Evolutionary conservation across 768 basidiomycete genomes (phyloP).

Genomic region (Melanogaster broomeanus): DNA sequence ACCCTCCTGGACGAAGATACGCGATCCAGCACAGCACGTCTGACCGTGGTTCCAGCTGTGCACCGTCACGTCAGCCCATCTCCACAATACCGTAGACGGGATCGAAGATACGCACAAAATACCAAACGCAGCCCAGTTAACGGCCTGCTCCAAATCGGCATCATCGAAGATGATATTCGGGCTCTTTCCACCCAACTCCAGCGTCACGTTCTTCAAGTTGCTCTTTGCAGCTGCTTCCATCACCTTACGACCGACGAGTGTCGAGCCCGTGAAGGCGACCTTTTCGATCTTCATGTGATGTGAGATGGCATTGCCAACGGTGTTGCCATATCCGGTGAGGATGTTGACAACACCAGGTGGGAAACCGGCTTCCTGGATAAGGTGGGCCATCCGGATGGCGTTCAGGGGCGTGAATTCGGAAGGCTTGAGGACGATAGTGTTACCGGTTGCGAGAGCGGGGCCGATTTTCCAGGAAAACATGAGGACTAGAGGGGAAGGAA

Average conservation of each 20-base stretch:
- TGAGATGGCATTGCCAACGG: constrained; percentile 69
- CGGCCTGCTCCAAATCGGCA: constrained; percentile 53
- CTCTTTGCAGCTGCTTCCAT: constrained; percentile 77
- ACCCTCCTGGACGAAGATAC: constrained; percentile 77
- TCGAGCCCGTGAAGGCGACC: constrained; percentile 87
- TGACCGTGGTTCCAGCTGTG: constrained; percentile 74
- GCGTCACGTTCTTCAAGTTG: constrained; percentile 76
- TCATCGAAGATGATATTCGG: constrained; percentile 51
- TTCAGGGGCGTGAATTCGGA: constrained; percentile 78
- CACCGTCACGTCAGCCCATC: constrained; percentile 15
- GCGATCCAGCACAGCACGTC: constrained; percentile 77
- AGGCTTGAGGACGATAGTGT: constrained; percentile 77
- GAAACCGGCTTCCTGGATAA: constrained; percentile 71
- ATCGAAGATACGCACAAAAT: constrained; percentile 57
- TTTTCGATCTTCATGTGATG: constrained; percentile 67
- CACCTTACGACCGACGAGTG: constrained; percentile 75
- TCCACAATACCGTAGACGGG: neutral
- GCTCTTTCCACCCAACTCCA: constrained; percentile 59
- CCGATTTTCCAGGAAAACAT: constrained; percentile 77
- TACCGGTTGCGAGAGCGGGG: constrained; percentile 79
- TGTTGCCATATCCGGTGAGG: constrained; percentile 69
- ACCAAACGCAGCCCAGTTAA: constrained; percentile 70
- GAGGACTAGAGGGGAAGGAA: constrained; percentile 31
- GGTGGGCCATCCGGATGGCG: constrained; percentile 49
- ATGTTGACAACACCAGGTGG: constrained; percentile 80